These are phyloP conservation scores for Pneumocystis oryctolagi DNA, from an alignment of 1,139 yeast species.

Conservation along the genomic window DNA sequence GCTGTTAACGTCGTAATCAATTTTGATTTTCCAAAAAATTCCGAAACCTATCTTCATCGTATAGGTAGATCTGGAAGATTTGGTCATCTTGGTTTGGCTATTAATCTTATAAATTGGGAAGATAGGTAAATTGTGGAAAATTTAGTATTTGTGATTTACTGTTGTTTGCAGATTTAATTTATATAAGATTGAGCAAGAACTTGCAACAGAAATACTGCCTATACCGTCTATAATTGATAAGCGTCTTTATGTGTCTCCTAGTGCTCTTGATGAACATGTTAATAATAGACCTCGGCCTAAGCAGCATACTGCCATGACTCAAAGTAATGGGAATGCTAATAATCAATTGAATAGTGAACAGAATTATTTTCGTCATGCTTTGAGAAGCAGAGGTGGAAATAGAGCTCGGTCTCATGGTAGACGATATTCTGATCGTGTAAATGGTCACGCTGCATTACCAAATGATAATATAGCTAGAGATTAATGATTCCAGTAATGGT, in stretches of 20 bases:
- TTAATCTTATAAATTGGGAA: constrained; percentile 91
- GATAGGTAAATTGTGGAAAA: constrained; percentile 37
- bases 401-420: not conserved
- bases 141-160: not conserved
- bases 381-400: not conserved
- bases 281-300: not conserved
- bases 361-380: not conserved
- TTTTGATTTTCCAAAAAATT: constrained; percentile 95
- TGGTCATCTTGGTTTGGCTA: constrained; percentile 95
- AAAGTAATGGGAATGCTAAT: not conserved
- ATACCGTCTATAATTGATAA: constrained; percentile 85
- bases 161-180: constrained; percentile 38
- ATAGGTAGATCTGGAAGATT: constrained; percentile 99
- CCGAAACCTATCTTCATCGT: constrained; percentile 94
- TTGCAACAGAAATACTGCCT: constrained; percentile 94
- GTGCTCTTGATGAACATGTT: constrained; percentile 7
- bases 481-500: not conserved
- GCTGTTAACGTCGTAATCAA: constrained; percentile 96
- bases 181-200: constrained; percentile 90
- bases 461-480: not conserved
- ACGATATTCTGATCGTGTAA: not conserved
- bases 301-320: not conserved
- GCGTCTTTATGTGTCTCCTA: constrained; percentile 49
- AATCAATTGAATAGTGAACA: not conserved
- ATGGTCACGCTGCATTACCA: not conserved